Conservation (phyloP, 345 rosid species). For the Linum trigynum region DNA sequence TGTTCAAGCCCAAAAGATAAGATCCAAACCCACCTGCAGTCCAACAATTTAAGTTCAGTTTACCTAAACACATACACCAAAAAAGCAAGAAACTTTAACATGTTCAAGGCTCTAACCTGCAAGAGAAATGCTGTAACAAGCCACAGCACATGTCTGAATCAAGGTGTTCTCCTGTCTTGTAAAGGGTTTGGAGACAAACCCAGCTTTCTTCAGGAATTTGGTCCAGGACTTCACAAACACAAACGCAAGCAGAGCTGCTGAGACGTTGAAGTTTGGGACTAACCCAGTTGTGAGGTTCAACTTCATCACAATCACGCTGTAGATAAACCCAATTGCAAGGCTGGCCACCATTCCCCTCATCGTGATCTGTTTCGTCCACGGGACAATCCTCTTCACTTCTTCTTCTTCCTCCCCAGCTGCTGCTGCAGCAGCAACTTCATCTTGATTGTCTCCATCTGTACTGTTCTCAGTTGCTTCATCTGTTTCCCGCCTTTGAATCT, state of each 20-base stretch:
- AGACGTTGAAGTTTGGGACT: constrained; percentile 1
- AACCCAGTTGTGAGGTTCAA: background rate
- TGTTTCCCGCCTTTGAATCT: too few relatives aligned
- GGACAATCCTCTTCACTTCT: background rate
- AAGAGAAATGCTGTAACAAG: background rate
- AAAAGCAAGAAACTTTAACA: background rate
- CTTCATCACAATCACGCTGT: constrained; percentile 3
- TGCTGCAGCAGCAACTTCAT: too few relatives aligned
- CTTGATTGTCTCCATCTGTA: too few relatives aligned
- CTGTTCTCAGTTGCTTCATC: too few relatives aligned
- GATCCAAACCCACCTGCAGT: constrained; percentile 1
- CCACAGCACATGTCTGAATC: background rate
- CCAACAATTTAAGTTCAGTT: background rate
- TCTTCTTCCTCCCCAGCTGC: background rate
- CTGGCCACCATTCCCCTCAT: background rate
- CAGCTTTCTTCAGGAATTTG: background rate
- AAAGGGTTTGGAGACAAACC: background rate
- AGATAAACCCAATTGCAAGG: background rate
- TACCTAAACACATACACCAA: background rate
- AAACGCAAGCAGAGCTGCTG: constrained; percentile 1
- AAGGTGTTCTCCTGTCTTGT: constrained; percentile 1
- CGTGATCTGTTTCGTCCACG: background rate
- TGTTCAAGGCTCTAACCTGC: background rate
- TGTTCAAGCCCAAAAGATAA: background rate
- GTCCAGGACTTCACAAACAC: background rate